These are phyloP conservation scores for Aureobasidium sp. DNA, from an alignment of 2,329 filamentous ascomycete species.

Conservation along the genomic window DNA sequence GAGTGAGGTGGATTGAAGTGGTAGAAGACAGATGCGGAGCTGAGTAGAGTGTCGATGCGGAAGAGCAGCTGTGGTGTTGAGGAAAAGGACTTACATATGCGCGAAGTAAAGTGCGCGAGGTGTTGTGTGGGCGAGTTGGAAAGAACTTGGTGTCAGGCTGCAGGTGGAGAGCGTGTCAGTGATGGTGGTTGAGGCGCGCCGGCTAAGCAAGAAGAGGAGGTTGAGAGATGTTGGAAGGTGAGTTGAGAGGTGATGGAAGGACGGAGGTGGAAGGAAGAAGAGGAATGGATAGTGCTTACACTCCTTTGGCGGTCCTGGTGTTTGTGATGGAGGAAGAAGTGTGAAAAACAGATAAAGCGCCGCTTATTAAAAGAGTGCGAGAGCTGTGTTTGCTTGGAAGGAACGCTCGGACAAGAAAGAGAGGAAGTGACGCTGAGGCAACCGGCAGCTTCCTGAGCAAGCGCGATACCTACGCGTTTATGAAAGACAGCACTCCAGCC, in stretches of 20 bases:
- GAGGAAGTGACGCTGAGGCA: background rate
- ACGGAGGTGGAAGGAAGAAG: background rate
- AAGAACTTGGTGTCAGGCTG: background rate
- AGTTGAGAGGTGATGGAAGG: background rate
- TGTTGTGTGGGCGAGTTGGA: background rate
- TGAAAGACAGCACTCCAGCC: background rate
- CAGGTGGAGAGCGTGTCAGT: background rate
- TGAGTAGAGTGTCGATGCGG: background rate
- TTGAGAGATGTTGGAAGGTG: background rate
- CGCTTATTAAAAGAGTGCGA: background rate
- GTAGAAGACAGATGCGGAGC: background rate
- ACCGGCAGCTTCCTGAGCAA: background rate
- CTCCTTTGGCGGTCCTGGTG: background rate
- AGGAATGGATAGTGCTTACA: background rate
- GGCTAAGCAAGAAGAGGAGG: background rate
- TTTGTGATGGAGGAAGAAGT: background rate
- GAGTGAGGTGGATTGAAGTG: background rate
- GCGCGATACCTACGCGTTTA: background rate
- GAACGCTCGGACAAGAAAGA: too few species aligned
- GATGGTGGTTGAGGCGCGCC: background rate
- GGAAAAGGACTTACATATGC: background rate
- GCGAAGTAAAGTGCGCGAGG: background rate
- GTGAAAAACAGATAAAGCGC: background rate
- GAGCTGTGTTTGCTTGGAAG: background rate
- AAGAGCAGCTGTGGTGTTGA: background rate